Conservation (phyloP, 768 basidiomycete genomes). For the Suillus fuscotomentosus region DNA sequence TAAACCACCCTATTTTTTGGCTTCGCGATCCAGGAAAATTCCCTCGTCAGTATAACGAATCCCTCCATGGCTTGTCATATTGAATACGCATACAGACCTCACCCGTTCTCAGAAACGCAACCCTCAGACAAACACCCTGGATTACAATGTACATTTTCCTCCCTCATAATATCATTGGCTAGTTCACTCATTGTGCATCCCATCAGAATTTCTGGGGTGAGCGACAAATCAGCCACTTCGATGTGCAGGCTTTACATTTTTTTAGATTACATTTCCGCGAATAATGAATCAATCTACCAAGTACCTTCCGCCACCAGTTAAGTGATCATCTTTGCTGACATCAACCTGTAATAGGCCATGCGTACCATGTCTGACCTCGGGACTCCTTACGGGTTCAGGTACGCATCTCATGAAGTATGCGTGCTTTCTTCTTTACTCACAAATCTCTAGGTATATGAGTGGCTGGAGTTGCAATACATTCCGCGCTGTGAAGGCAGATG, state of each 20-base stretch:
- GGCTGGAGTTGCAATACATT: slow-evolving; percentile 54
- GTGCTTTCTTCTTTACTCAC: neutral
- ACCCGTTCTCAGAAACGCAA: slow-evolving; percentile 40
- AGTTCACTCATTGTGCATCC: neutral
- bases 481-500: slow-evolving; percentile 43
- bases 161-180: neutral
- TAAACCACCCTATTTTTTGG: slow-evolving; percentile 49
- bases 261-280: slow-evolving; percentile 45
- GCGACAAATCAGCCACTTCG: neutral
- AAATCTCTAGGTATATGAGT: slow-evolving; percentile 38
- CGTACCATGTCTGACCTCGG: slow-evolving; percentile 54
- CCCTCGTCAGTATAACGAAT: slow-evolving; percentile 33
- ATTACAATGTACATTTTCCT: slow-evolving; percentile 26
- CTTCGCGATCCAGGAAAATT: slow-evolving; percentile 48
- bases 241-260: neutral
- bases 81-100: slow-evolving; percentile 27
- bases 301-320: slow-evolving; percentile 3
- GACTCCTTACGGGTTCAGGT: slow-evolving; percentile 48
- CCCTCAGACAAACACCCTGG: slow-evolving; percentile 51
- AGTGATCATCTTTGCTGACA: neutral
- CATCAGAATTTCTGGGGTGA: slow-evolving; percentile 21
- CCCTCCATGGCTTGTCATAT: neutral
- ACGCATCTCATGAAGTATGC: slow-evolving; percentile 6
- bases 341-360: slow-evolving; percentile 31
- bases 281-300: slow-evolving; percentile 46